Evolutionary conservation across 1,284 basidiomycete species (phyloP).

Genomic region (Austroboletus novae-zelandiae): DNA sequence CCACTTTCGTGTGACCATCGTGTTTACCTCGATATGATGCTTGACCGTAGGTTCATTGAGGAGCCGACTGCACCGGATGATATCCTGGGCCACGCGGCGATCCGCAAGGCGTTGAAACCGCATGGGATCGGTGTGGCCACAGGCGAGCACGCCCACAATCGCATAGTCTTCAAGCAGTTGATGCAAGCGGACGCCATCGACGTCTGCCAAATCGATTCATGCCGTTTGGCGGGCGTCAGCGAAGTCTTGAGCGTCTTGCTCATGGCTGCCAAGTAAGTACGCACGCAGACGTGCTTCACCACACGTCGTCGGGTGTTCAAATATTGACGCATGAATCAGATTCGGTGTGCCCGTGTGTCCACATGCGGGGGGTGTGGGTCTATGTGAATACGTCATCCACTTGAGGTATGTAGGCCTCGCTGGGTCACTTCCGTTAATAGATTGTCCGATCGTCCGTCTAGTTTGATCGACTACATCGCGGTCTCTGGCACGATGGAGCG

Average conservation of each 20-base stretch:
- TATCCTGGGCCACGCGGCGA: constrained; percentile 80
- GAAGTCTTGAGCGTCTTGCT: constrained; percentile 92
- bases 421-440: neutral
- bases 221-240: constrained; percentile 89
- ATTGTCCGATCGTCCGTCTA: constrained; percentile 28
- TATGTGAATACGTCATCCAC: constrained; percentile 93
- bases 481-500: constrained; percentile 90
- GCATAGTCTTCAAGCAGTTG: constrained; percentile 97
- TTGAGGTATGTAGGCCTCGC: constrained; percentile 45
- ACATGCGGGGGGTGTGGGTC: constrained; percentile 92
- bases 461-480: constrained; percentile 89
- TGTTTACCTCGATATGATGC: too few species aligned
- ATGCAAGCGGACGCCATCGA: constrained; percentile 86
- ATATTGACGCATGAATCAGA: constrained; percentile 35
- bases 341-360: constrained; percentile 89
- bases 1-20: too few species aligned
- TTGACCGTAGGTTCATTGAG: constrained; percentile 78
- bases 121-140: constrained; percentile 92
- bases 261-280: constrained; percentile 82
- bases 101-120: constrained; percentile 78
- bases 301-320: neutral
- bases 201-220: constrained; percentile 95
- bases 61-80: constrained; percentile 95
- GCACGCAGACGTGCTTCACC: too few species aligned
- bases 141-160: constrained; percentile 94